Conservation (phyloP, 2,329 filamentous ascomycete genomes). For the Alternaria sp. region DNA sequence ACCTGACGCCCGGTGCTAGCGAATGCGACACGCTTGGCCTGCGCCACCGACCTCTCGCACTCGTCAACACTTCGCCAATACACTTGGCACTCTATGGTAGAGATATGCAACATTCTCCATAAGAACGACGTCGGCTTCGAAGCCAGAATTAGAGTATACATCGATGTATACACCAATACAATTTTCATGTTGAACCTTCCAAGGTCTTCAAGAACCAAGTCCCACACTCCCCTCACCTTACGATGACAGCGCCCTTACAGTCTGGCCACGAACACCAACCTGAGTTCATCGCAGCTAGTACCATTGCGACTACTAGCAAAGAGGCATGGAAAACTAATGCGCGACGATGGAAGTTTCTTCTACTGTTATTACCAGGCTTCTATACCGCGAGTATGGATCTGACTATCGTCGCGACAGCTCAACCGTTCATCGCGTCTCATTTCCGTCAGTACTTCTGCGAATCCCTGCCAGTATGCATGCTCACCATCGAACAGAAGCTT, state of each 20-base stretch:
- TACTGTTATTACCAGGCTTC: not conserved
- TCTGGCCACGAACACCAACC: not conserved
- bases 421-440: not conserved
- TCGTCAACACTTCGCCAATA: not conserved
- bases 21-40: not conserved
- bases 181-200: not conserved
- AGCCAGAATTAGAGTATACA: no score
- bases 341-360: not conserved
- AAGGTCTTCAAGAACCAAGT: not conserved
- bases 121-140: not conserved
- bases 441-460: not conserved
- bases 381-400: not conserved
- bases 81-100: not conserved
- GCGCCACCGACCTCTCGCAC: not conserved
- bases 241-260: not conserved
- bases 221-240: not conserved
- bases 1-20: not conserved
- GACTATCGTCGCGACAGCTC: not conserved
- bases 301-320: rapidly evolving
- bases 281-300: not conserved
- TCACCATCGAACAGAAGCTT: not conserved
- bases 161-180: not conserved
- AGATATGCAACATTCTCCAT: not conserved
- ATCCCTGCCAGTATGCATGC: not conserved
- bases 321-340: not conserved